Evolutionary conservation across 768 basidiomycete species (phyloP).

Genomic region (Mycena polygramma): DNA sequence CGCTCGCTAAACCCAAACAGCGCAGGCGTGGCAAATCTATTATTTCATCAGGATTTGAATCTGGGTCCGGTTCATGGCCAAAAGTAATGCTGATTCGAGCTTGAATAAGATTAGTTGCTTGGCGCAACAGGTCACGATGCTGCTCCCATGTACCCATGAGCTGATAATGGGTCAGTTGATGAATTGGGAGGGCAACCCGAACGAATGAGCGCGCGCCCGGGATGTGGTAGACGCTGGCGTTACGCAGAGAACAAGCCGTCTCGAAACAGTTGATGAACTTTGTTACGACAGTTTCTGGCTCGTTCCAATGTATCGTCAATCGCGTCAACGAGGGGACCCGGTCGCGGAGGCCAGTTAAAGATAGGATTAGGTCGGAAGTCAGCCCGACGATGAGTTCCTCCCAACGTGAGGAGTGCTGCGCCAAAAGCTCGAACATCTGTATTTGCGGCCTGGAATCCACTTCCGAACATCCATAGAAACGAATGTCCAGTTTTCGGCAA

Average conservation of each 20-base stretch:
- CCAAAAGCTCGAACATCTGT: conserved; percentile 1
- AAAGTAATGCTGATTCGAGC: neutral
- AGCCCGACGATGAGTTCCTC: conserved; percentile 10
- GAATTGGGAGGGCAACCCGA: neutral
- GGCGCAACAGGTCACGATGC: neutral
- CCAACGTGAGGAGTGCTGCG: conserved; percentile 12
- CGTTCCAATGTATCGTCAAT: neutral
- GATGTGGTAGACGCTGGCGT: neutral
- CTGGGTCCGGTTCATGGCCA: neutral
- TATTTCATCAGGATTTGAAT: neutral
- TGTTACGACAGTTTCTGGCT: too few species aligned
- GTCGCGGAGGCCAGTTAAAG: neutral
- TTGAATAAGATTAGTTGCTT: neutral
- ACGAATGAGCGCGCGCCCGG: too few species aligned
- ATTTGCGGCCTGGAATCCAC: neutral
- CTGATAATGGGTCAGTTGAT: neutral
- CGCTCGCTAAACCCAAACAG: neutral
- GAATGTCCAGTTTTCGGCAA: too few species aligned
- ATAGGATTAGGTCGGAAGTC: neutral
- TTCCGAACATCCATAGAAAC: neutral
- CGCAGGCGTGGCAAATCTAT: neutral
- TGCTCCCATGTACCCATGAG: neutral
- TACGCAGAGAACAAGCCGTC: neutral
- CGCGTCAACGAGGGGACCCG: neutral
- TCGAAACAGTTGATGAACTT: neutral